phyloP scores from a whole-genome alignment of 106 monocot genomes.

The Dioscorea zingiberensis region DNA sequence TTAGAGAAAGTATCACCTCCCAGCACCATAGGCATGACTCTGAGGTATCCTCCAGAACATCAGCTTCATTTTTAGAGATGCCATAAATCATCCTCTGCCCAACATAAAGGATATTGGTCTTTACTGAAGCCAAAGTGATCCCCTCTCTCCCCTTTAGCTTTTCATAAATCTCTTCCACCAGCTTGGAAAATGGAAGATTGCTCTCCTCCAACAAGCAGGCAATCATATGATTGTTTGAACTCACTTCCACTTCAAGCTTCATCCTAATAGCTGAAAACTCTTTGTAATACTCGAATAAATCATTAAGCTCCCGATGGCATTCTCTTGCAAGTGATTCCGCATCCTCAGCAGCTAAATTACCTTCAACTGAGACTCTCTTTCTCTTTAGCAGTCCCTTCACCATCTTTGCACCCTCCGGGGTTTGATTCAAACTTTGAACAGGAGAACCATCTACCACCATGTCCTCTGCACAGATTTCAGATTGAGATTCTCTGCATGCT shows the following conservation, averaged over 20 bases:
- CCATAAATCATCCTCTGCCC: slow-evolving; percentile 86
- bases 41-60: slow-evolving; percentile 80
- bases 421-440: background rate
- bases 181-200: slow-evolving; percentile 53
- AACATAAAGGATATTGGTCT: slow-evolving; percentile 47
- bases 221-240: slow-evolving; percentile 35
- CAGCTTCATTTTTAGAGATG: slow-evolving; percentile 41
- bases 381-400: slow-evolving; percentile 29
- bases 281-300: slow-evolving; percentile 58
- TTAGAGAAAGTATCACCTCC: slow-evolving; percentile 53
- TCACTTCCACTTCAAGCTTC: slow-evolving; percentile 17
- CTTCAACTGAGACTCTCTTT: slow-evolving; percentile 43
- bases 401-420: background rate
- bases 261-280: slow-evolving; percentile 32
- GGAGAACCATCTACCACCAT: slow-evolving; percentile 1
- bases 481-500: background rate
- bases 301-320: slow-evolving; percentile 46
- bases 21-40: slow-evolving; percentile 87
- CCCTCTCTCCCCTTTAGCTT: slow-evolving; percentile 53
- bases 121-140: slow-evolving; percentile 51
- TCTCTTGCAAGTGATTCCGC: slow-evolving; percentile 22
- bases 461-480: background rate
- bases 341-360: slow-evolving; percentile 8
- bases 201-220: slow-evolving; percentile 85
- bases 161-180: slow-evolving; percentile 61